Percentiles rank a stretch among this genome's conserved stretches.
Conservation (phyloP, 768 basidiomycete genomes). For the Botryobasidium botryosum region DNA sequence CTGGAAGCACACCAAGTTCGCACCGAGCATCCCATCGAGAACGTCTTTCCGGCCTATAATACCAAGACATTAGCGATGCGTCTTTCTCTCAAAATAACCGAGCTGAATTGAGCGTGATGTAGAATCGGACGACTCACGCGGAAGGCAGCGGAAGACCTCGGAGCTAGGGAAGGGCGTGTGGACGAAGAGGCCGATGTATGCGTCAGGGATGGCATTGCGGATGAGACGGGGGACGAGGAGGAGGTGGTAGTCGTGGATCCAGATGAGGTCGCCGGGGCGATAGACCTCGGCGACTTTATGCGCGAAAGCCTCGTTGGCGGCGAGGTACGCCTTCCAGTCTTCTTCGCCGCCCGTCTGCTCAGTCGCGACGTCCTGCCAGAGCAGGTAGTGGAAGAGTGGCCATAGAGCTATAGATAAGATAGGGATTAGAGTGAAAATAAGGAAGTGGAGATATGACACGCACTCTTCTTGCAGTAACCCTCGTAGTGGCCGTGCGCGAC, state of each 20-base stretch:
- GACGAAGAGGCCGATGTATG: slow-evolving; percentile 78
- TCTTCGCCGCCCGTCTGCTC: slow-evolving; percentile 71
- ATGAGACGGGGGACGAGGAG: slow-evolving; percentile 78
- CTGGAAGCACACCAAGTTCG: slow-evolving; percentile 93
- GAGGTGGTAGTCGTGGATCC: slow-evolving; percentile 93
- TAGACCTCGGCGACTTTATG: slow-evolving; percentile 55
- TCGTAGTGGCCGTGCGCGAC: slow-evolving; percentile 91
- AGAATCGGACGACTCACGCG: slow-evolving; percentile 50
- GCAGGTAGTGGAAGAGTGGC: slow-evolving; percentile 96
- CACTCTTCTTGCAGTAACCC: slow-evolving; percentile 94
- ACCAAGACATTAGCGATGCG: no score
- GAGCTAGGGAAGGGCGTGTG: slow-evolving; percentile 97
- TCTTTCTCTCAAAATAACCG: no score
- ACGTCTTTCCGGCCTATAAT: slow-evolving; percentile 74
- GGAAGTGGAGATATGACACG: no score
- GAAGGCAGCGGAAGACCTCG: slow-evolving; percentile 88
- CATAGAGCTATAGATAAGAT: slow-evolving; percentile 54
- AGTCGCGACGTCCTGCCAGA: slow-evolving; percentile 91
- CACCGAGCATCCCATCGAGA: slow-evolving; percentile 93
- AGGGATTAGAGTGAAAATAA: slow-evolving; percentile 10
- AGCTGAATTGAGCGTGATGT: no score
- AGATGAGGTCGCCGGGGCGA: slow-evolving; percentile 78
- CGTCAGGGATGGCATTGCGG: slow-evolving; percentile 43
- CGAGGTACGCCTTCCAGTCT: slow-evolving; percentile 63
- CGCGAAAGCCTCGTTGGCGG: slow-evolving; percentile 77